Conservation (phyloP, 495 filamentous ascomycete species). For the Penicillium soppii region DNA sequence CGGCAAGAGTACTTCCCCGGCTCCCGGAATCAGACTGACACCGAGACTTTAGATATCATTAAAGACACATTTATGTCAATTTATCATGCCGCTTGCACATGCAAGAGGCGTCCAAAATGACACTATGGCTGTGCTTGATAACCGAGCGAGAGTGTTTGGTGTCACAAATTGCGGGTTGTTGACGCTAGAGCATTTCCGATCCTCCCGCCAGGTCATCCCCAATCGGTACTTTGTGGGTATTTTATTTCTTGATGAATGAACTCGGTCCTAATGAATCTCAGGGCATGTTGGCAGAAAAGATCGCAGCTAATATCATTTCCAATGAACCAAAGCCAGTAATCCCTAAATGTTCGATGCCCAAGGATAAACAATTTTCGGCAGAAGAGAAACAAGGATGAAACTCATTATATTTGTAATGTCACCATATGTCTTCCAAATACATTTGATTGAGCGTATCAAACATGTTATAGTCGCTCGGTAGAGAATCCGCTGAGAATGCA, state of each 20-base stretch:
- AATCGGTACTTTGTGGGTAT: constrained; percentile 48
- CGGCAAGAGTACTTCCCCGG: constrained; percentile 54
- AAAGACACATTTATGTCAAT: constrained; percentile 41
- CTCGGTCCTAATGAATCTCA: constrained; percentile 1
- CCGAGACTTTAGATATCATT: constrained; percentile 49
- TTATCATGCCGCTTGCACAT: constrained; percentile 53
- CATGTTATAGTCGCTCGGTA: constrained; percentile 31
- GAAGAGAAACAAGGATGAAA: background rate
- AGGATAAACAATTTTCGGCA: no score
- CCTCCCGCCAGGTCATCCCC: constrained; percentile 56
- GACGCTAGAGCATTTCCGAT: constrained; percentile 60
- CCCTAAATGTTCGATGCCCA: no score
- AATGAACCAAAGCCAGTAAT: background rate
- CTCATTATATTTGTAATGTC: background rate
- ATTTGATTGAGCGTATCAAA: constrained; percentile 29
- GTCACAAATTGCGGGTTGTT: constrained; percentile 55
- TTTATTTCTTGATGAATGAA: background rate
- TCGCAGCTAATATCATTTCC: constrained; percentile 51
- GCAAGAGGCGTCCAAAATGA: constrained; percentile 47
- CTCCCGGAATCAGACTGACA: constrained; percentile 42
- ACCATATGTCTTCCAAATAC: constrained; percentile 27
- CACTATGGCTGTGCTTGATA: constrained; percentile 54
- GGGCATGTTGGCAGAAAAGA: constrained; percentile 63
- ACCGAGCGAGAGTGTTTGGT: constrained; percentile 48
- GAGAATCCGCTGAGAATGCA: constrained; percentile 23